Evolutionary conservation across 441 rosid genomes (phyloP).

Genomic region (Erodium trifolium): DNA sequence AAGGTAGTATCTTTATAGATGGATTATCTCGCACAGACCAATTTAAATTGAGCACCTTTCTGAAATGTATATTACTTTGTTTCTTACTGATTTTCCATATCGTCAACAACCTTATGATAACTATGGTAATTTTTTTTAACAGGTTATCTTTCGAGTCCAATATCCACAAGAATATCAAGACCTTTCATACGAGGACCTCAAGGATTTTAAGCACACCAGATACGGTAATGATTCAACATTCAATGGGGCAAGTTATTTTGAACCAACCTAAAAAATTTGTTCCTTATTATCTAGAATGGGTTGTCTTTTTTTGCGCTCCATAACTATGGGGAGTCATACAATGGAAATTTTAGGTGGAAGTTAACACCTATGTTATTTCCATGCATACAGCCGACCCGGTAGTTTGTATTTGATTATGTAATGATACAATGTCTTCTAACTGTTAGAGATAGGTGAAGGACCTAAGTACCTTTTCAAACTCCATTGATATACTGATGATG

Average conservation of each 20-base stretch:
- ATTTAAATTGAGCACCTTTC: constrained; percentile 10
- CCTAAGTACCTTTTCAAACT: too few relatives aligned
- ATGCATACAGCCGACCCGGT: too few relatives aligned
- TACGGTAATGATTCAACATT: constrained; percentile 54
- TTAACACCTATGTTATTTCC: too few relatives aligned
- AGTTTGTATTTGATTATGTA: too few relatives aligned
- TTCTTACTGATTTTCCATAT: not conserved
- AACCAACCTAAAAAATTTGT: not conserved
- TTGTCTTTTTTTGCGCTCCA: too few relatives aligned
- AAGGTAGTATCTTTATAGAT: not conserved
- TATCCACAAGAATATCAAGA: constrained; percentile 81
- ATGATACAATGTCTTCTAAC: too few relatives aligned
- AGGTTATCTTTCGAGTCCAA: constrained; percentile 96
- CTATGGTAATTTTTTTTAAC: constrained; percentile 24
- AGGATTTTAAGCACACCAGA: constrained; percentile 95
- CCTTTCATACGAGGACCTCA: constrained; percentile 92
- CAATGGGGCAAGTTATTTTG: constrained; percentile 8
- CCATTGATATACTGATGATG: too few relatives aligned
- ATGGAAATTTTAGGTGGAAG: too few relatives aligned
- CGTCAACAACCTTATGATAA: constrained; percentile 18
- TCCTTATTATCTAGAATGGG: not conserved
- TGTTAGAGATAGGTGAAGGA: too few relatives aligned
- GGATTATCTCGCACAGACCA: not conserved
- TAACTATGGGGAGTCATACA: too few relatives aligned
- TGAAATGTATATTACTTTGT: constrained; percentile 7